Percentiles rank a stretch among this genome's conserved stretches.
Evolutionary conservation across 164 flowering plant species (phyloP).

Genomic region (Berberis thunbergii): DNA sequence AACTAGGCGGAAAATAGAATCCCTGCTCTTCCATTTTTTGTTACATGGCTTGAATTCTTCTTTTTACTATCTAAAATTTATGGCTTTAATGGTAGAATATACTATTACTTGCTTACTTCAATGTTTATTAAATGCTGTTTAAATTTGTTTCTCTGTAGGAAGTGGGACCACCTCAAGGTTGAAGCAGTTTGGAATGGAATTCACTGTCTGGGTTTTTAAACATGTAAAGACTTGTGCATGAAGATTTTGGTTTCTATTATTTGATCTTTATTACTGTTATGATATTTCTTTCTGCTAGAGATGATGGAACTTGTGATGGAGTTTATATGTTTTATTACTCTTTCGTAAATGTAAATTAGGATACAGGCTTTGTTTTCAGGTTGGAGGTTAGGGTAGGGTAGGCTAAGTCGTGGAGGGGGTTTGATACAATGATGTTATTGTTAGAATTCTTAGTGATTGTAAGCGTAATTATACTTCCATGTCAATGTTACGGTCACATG

Average conservation of each 20-base stretch:
- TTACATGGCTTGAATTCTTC: not conserved
- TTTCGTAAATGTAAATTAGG: no score
- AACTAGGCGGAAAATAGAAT: not conserved
- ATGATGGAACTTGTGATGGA: no score
- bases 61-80: not conserved
- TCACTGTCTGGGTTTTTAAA: conserved; percentile 98
- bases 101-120: not conserved
- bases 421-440: no score
- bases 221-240: conserved; percentile 51
- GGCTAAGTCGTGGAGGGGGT: no score
- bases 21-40: not conserved
- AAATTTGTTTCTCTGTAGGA: conserved; percentile 34
- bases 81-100: not conserved
- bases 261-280: not conserved
- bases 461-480: no score
- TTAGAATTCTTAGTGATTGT: no score
- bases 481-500: no score
- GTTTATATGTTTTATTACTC: no score
- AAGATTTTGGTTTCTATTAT: conserved; percentile 1
- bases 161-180: conserved; percentile 72
- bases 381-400: no score
- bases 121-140: not conserved
- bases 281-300: not conserved
- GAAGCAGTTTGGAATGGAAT: conserved; percentile 97
- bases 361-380: no score